phyloP scores from a whole-genome alignment of 495 filamentous ascomycete genomes.

The Neurospora tetraspora region DNA sequence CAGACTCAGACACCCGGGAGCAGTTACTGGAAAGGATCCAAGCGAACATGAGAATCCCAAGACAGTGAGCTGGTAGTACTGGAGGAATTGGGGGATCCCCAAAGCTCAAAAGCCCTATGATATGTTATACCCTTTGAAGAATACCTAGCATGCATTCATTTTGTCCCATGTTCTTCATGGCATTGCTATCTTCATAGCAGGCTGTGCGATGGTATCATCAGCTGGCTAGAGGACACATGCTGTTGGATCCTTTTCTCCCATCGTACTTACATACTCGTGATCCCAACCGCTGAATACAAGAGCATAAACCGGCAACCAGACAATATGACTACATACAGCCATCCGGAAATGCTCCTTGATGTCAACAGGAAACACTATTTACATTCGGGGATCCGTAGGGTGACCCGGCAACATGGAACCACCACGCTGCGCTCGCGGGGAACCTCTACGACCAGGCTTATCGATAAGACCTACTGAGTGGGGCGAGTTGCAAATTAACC shows the following conservation, averaged over 20 bases:
- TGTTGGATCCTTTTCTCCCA: neutral
- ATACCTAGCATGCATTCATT: neutral
- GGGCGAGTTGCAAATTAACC: neutral
- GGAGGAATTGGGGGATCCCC: neutral
- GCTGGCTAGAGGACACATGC: neutral
- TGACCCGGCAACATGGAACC: neutral
- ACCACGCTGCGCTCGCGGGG: neutral
- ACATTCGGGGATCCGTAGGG: neutral
- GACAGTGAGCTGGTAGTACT: conserved; percentile 4
- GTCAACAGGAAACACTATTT: neutral
- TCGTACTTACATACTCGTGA: neutral
- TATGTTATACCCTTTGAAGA: neutral
- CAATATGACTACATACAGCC: neutral
- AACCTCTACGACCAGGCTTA: neutral
- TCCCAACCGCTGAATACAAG: neutral
- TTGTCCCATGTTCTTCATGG: neutral
- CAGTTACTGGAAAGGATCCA: conserved; percentile 71
- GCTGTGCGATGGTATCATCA: neutral
- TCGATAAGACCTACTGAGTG: neutral
- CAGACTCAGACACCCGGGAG: conserved; percentile 54
- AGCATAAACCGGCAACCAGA: neutral
- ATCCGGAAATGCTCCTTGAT: neutral
- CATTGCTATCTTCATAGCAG: neutral
- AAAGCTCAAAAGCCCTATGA: neutral
- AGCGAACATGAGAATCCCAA: conserved; percentile 58